phyloP scores from a whole-genome alignment of 1,284 basidiomycete genomes.

The Ustilago cynodontis region DNA sequence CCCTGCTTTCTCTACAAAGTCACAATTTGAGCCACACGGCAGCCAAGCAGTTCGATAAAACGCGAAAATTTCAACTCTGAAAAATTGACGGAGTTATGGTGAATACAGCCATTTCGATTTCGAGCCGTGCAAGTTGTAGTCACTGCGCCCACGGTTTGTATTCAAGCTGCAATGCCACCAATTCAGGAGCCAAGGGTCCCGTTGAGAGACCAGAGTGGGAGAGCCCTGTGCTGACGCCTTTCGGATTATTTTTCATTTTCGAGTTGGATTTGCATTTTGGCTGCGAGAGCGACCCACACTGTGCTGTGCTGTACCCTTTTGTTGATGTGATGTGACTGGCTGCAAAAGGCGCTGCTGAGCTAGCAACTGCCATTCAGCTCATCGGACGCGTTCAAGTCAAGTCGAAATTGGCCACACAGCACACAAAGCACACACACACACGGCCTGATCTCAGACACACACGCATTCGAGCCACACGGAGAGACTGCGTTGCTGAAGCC shows the following conservation, averaged over 20 bases:
- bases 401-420: background rate
- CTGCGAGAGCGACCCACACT: background rate
- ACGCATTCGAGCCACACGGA: background rate
- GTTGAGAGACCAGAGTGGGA: background rate
- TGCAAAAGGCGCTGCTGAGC: background rate
- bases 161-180: background rate
- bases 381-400: constrained; percentile 14
- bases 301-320: constrained; percentile 12
- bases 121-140: background rate
- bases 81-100: background rate
- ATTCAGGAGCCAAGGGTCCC: background rate
- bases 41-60: constrained; percentile 1
- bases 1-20: constrained; percentile 2
- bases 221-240: background rate
- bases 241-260: constrained; percentile 1
- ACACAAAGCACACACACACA: background rate
- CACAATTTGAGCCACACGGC: background rate
- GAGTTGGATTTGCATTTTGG: constrained; percentile 3
- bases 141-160: background rate
- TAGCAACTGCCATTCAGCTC: constrained; percentile 10
- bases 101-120: background rate
- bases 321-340: background rate
- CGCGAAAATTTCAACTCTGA: background rate
- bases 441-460: constrained; percentile 3
- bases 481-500: constrained; percentile 3